Evolutionary conservation across 2,329 filamentous ascomycete genomes (phyloP), one percentile per base, ranked within the genome.

Genomic region (Cercospora canescens): DNA sequence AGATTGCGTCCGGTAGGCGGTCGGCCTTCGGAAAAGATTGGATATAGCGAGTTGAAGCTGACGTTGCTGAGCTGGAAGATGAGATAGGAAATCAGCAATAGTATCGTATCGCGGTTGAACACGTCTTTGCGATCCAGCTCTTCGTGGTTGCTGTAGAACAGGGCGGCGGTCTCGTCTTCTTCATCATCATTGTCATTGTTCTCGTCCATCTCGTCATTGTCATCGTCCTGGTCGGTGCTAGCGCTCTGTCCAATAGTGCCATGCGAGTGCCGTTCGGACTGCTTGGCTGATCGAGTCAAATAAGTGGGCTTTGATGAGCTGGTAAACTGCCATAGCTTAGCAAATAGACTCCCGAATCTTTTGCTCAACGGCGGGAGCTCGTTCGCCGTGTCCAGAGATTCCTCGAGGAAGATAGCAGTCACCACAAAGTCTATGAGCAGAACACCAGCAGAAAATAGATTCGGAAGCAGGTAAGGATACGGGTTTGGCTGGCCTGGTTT

Each of bases 31-130:
- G 90, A 92, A 73, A 98, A 99, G 62, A 98, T 94, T 0, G 95
- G 95, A 74, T 96, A 99, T 0, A 99, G 83, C 18, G 92, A 94
- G 79, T 97, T 97, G 85, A 94, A 99, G 3, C 93, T 93, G 70
- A 97, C 93, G 78, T 98, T 98, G 67, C 91, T 89, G 5, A 99
- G 85, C 74, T 97, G 94, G 76, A 98, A 99, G 58, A 98, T 90
- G 50, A 97, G 87, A 75, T 97, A 98, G 0, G 94, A 96, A 60
- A 87, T 77, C 6, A 99, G 86, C 0, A 99, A 85, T 2, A 96
- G 82, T 12, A 97, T 77, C 0, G 93, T 97, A 66, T 95, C 93
- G 64, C 89, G 86, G 74, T 92, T 96, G 59, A 94, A 84, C 1
- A 97, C 80, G 59, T 88, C 83, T 39, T 86, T 86, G 26, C 80